Evolutionary conservation across 2,329 filamentous ascomycete species (phyloP).

Genomic region (Alternaria arbusti): DNA sequence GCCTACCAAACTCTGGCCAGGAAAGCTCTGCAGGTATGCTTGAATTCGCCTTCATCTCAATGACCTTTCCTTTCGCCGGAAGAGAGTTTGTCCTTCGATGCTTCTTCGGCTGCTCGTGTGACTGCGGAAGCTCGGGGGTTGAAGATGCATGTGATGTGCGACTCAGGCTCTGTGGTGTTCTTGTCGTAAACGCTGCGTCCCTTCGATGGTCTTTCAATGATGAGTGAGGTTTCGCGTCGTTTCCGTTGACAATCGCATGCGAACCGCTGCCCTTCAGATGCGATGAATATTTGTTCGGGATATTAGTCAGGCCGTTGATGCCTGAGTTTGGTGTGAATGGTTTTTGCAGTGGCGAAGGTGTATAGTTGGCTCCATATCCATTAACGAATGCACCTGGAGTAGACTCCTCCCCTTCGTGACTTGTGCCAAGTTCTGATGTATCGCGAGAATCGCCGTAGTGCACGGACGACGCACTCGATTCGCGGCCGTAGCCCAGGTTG

Average conservation of each 20-base stretch:
- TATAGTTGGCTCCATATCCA: constrained; percentile 35
- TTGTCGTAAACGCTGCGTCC: constrained; percentile 25
- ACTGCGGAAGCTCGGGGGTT: constrained; percentile 40
- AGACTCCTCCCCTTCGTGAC: constrained; percentile 43
- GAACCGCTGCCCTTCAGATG: constrained; percentile 18
- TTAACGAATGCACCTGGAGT: constrained; percentile 37
- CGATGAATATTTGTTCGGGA: constrained; percentile 10
- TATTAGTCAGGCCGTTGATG: constrained; percentile 17
- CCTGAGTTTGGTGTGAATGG: constrained; percentile 33
- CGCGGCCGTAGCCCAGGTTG: constrained; percentile 46
- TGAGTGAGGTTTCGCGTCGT: constrained; percentile 11
- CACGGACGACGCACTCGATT: constrained; percentile 49
- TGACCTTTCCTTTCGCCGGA: constrained; percentile 28
- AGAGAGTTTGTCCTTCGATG: constrained; percentile 28
- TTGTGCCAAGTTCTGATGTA: constrained; percentile 43
- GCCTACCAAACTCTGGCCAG: constrained; percentile 80
- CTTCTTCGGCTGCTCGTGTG: constrained; percentile 23
- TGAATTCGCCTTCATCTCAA: constrained; percentile 65
- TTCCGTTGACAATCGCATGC: constrained; percentile 16
- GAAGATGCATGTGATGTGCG: constrained; percentile 37
- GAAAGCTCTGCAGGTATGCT: constrained; percentile 81
- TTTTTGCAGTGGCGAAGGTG: constrained; percentile 38
- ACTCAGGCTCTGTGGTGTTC: constrained; percentile 31
- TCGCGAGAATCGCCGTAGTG: constrained; percentile 47
- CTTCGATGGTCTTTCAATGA: constrained; percentile 18